Evolutionary conservation across 2,329 filamentous ascomycete species (phyloP), one percentile per base, ranked within the genome.

Genomic region (Penicillium sp.): DNA sequence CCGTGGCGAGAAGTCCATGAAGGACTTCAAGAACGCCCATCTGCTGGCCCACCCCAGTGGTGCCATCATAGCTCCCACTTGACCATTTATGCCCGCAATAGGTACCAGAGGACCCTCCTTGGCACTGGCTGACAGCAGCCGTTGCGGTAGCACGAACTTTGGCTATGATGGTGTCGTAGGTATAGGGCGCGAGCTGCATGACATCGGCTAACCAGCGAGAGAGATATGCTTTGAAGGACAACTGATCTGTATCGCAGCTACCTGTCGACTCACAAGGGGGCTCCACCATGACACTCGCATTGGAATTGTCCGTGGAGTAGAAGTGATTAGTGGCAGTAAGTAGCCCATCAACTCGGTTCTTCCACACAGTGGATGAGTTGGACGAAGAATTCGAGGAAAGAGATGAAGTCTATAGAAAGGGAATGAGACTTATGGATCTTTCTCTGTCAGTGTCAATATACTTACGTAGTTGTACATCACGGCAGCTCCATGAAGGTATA

Each of bases 201-300:
- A 84, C 81, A 2, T 82, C 79, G n/a, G 84, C 85, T 76, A 82
- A 79, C 82, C 85, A 90, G 43, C 87, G 84, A 0, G 83, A 78
- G 5, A 89, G 79, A 69, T 87, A 89, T 14, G 85, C 86, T 74
- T 89, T 90, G 80, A 89, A 90, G 1, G 83, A 84, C 52, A 81
- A 82, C 73, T 88, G 85, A 65, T 89, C 87, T 16, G 82, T 79
- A 71, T 88, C 84, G 75, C 87, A 89, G 19, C 74, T 80, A 63
- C 78, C 71, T 58, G 79, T 69, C 51, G 69, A 74, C 71, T 89
- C 87, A 70, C 87, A 90, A 10, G 84, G 81, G 38, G 79, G 78
- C 71, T 89, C 87, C 65, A 80, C 85, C 77, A 88, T 83, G 61
- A 87, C 76, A 59, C 82, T 74, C 1, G 79, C 75, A 68, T 84